These are phyloP conservation scores for Epichloe hybrida DNA, from an alignment of 2,329 filamentous ascomycete genomes.

Conservation along the genomic window DNA sequence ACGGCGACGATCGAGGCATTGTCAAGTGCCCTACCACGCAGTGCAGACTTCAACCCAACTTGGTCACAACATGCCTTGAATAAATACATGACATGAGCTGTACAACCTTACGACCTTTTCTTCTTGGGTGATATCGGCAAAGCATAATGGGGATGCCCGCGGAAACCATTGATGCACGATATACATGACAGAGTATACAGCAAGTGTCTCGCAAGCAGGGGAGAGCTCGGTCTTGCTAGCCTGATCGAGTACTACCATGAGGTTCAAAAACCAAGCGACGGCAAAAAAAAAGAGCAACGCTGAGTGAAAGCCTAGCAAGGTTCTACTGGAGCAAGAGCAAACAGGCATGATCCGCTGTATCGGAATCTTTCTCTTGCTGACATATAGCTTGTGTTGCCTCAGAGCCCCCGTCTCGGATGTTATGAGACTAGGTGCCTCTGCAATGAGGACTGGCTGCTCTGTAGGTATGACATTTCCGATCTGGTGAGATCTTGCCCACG, in stretches of 20 bases:
- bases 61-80: not conserved
- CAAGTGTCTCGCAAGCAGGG: not conserved
- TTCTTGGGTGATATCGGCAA: not conserved
- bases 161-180: not conserved
- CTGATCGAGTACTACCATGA: not conserved
- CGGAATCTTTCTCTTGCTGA: slow-evolving; percentile 1
- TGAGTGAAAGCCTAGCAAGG: not conserved
- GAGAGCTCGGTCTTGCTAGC: not conserved
- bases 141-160: not conserved
- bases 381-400: slow-evolving; percentile 1
- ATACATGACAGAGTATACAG: not conserved
- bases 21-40: not conserved
- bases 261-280: not conserved
- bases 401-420: not conserved
- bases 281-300: not conserved
- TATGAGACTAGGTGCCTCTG: not conserved
- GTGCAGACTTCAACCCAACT: not conserved
- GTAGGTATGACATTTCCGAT: not conserved
- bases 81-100: not conserved
- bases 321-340: not conserved
- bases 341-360: not conserved
- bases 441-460: not conserved
- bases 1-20: not conserved
- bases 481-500: not conserved
- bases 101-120: not conserved